Evolutionary conservation across 1,139 yeast species (phyloP).

Genomic region (Schwanniomyces etchellsii): DNA sequence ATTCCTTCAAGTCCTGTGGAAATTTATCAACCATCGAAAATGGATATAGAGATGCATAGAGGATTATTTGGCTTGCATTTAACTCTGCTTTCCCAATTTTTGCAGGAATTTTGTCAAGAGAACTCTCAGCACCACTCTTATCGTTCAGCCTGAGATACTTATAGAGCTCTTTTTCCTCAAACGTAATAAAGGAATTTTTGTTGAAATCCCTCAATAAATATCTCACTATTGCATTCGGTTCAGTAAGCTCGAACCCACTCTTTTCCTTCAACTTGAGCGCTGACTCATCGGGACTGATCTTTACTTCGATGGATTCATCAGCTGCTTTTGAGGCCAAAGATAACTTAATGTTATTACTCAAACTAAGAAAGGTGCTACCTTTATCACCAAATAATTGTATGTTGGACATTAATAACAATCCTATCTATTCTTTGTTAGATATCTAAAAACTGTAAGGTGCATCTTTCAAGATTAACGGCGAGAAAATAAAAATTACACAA

Average conservation of each 20-base stretch:
- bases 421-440: too few relatives aligned
- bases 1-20: constrained; percentile 17
- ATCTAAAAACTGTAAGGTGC: too few relatives aligned
- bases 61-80: constrained; percentile 39
- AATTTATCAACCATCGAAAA: constrained; percentile 3
- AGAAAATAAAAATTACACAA: too few relatives aligned
- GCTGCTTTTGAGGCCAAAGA: constrained; percentile 46
- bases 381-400: constrained; percentile 37
- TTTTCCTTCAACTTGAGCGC: constrained; percentile 28
- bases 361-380: constrained; percentile 31
- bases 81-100: constrained; percentile 15
- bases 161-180: constrained; percentile 31
- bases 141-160: constrained; percentile 25
- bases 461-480: too few relatives aligned
- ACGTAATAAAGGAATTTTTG: constrained; percentile 14
- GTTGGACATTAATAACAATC: too few relatives aligned
- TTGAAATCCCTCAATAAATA: constrained; percentile 50
- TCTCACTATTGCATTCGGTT: constrained; percentile 79
- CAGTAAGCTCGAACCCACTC: constrained; percentile 50
- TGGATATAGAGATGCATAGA: constrained; percentile 42
- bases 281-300: constrained; percentile 28
- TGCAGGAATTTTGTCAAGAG: constrained; percentile 9
- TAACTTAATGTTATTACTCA: constrained; percentile 56
- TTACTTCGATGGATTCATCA: constrained; percentile 23
- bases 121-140: constrained; percentile 14